Evolutionary conservation across 225 moss, liverwort and hornwort species (phyloP).

Genomic region (Ulota crispa): DNA sequence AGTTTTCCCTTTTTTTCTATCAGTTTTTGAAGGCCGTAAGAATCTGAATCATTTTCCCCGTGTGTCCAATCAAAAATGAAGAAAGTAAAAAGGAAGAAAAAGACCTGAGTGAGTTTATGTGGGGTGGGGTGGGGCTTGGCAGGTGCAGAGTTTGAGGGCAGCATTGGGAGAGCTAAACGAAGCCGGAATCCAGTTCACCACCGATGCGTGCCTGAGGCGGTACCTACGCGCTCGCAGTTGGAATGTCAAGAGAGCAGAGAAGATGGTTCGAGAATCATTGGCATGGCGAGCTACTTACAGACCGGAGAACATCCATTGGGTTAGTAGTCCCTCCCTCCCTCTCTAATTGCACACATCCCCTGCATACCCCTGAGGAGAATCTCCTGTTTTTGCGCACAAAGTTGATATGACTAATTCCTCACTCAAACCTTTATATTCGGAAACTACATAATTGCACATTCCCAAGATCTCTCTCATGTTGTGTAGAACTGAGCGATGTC

Average conservation of each 20-base stretch:
- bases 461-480: too few species aligned
- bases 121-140: conserved; percentile 6
- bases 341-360: not conserved
- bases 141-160: conserved; percentile 69
- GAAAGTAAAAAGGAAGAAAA: too few species aligned
- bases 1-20: not conserved
- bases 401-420: not conserved
- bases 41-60: rapidly evolving
- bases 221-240: conserved; percentile 80
- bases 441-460: not conserved
- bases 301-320: conserved; percentile 87
- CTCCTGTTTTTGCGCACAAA: not conserved
- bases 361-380: not conserved
- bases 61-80: too few species aligned
- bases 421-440: not conserved
- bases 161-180: conserved; percentile 60
- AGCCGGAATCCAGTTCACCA: conserved; percentile 46
- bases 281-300: conserved; percentile 79
- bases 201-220: conserved; percentile 68
- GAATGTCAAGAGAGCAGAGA: conserved; percentile 79
- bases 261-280: conserved; percentile 75
- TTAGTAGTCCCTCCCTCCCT: conserved; percentile 18
- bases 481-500: not conserved
- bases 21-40: not conserved
- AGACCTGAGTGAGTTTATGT: not conserved